phyloP scores from a whole-genome alignment of 495 filamentous ascomycete genomes.

The Bombardia bombarda region DNA sequence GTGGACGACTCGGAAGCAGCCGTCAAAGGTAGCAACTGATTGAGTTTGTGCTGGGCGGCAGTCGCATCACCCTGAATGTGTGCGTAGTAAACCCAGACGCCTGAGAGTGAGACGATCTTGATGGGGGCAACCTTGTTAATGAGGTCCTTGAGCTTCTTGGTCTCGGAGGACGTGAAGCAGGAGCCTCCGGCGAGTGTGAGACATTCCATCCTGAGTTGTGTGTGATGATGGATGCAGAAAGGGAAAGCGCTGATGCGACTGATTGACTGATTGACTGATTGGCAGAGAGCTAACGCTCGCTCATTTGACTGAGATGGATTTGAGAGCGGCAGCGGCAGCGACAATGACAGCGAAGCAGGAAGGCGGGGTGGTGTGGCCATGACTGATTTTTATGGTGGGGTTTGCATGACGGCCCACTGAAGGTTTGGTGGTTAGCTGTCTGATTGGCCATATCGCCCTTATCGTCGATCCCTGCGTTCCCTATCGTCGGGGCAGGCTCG shows the following conservation, averaged over 20 bases:
- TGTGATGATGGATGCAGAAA: neutral
- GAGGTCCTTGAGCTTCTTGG: conserved; percentile 38
- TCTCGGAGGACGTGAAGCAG: conserved; percentile 43
- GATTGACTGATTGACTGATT: neutral
- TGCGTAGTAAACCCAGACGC: conserved; percentile 46
- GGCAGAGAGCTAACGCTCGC: conserved; percentile 17
- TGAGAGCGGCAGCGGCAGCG: conserved; percentile 3
- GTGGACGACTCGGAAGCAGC: conserved; percentile 3
- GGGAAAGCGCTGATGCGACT: neutral
- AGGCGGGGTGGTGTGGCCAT: conserved; percentile 6
- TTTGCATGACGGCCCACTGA: conserved; percentile 3
- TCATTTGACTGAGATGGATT: neutral
- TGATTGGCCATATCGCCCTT: neutral
- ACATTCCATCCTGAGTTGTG: conserved; percentile 14
- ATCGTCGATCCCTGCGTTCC: neutral
- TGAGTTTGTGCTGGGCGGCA: conserved; percentile 26
- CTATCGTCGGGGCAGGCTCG: no score
- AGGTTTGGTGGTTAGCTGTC: neutral
- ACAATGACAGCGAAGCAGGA: conserved; percentile 3
- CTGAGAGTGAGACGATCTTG: conserved; percentile 34
- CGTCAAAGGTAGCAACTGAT: conserved; percentile 34
- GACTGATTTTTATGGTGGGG: conserved; percentile 2
- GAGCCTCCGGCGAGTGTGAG: conserved; percentile 38
- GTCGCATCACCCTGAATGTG: conserved; percentile 29
- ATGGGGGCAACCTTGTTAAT: conserved; percentile 36